These are phyloP conservation scores for Knoxia roxburghii DNA, from an alignment of 257 asterid species.

Conservation along the genomic window DNA sequence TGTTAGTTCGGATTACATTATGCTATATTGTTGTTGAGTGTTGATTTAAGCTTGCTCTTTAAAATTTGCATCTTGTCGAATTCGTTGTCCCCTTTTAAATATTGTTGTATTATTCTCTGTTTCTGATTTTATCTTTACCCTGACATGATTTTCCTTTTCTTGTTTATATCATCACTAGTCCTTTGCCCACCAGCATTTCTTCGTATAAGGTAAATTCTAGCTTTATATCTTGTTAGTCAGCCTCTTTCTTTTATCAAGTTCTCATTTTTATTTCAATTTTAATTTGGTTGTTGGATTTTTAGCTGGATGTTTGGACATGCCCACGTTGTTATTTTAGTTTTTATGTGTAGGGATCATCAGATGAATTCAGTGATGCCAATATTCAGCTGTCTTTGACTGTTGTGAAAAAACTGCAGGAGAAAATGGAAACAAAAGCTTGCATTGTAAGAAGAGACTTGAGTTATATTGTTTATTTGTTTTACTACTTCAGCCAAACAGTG, in stretches of 20 bases:
- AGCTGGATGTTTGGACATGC: not conserved
- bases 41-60: not conserved
- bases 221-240: not conserved
- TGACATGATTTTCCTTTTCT: constrained; percentile 17
- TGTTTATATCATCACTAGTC: constrained; percentile 32
- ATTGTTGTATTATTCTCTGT: not conserved
- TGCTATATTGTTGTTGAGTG: not conserved
- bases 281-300: not conserved
- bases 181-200: constrained; percentile 81
- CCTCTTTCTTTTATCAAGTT: not conserved
- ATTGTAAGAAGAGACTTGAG: constrained; percentile 36
- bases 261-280: not conserved
- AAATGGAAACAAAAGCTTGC: constrained; percentile 85
- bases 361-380: constrained; percentile 92
- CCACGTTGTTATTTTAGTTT: not conserved
- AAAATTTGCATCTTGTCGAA: no score
- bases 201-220: constrained; percentile 75
- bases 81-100: not conserved
- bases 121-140: constrained; percentile 14
- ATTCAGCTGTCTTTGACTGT: constrained; percentile 84
- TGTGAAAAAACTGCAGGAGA: constrained; percentile 66
- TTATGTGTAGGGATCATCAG: constrained; percentile 82
- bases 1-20: not conserved
- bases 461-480: not conserved
- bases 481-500: constrained; percentile 4